phyloP scores from a whole-genome alignment of 129 eudicot genomes.

The Ambrosia artemisiifolia region DNA sequence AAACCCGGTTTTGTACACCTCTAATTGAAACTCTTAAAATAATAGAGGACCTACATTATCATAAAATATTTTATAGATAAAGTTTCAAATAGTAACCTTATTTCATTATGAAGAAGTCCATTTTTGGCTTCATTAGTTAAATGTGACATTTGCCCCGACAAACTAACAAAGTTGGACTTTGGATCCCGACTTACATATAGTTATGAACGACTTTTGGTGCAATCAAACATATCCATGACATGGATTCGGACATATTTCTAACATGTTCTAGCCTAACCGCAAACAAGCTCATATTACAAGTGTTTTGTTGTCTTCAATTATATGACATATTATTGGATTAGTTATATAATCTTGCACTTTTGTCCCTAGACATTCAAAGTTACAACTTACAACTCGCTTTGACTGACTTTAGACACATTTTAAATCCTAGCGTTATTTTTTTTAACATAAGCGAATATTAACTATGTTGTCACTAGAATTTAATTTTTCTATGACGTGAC shows the following conservation, averaged over 20 bases:
- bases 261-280: neutral
- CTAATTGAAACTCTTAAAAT: no score
- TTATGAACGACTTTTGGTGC: neutral
- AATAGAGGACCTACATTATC: no score
- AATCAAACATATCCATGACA: neutral
- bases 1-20: no score
- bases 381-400: neutral
- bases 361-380: neutral
- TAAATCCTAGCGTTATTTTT: no score
- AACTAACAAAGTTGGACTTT: neutral
- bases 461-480: no score
- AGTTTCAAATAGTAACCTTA: neutral
- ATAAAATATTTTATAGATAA: neutral
- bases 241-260: neutral
- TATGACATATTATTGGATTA: neutral
- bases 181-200: neutral
- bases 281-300: conserved; percentile 2
- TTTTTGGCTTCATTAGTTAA: no score
- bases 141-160: neutral
- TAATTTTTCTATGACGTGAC: no score
- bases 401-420: no score
- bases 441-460: no score
- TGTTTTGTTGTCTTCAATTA: neutral
- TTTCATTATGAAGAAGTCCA: neutral
- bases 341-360: neutral